Evolutionary conservation across 2,329 filamentous ascomycete genomes (phyloP).

Genomic region (Leptographium galeiforme): DNA sequence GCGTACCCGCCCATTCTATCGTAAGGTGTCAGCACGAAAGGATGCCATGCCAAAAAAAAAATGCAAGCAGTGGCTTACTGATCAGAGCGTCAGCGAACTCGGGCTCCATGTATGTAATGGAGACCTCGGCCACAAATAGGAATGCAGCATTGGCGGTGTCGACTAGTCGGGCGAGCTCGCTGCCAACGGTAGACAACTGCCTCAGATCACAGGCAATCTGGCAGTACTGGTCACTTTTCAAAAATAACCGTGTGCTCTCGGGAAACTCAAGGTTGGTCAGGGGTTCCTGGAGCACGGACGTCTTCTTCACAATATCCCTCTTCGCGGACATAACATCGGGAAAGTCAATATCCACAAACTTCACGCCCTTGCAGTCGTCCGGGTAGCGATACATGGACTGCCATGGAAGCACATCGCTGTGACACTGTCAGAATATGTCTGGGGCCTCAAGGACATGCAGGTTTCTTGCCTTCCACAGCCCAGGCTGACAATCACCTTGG

Average conservation of each 20-base stretch:
- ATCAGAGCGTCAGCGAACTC: slow-evolving; percentile 61
- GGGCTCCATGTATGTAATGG: slow-evolving; percentile 78
- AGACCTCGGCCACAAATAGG: slow-evolving; percentile 79
- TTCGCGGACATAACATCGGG: slow-evolving; percentile 68
- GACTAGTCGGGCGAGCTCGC: slow-evolving; percentile 43
- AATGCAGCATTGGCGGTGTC: slow-evolving; percentile 46
- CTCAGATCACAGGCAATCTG: slow-evolving; percentile 74
- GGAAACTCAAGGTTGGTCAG: slow-evolving; percentile 30
- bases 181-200: slow-evolving; percentile 47
- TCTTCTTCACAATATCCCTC: slow-evolving; percentile 50
- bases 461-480: slow-evolving; percentile 75
- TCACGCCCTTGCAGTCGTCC: slow-evolving; percentile 39
- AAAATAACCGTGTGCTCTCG: slow-evolving; percentile 34
- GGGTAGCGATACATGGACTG: slow-evolving; percentile 60
- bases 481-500: slow-evolving; percentile 69
- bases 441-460: background rate
- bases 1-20: slow-evolving; percentile 52
- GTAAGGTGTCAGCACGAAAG: background rate
- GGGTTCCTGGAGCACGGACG: slow-evolving; percentile 41
- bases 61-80: slow-evolving; percentile 2
- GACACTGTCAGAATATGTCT: background rate
- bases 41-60: background rate
- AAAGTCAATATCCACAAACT: slow-evolving; percentile 80
- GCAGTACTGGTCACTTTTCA: slow-evolving; percentile 57
- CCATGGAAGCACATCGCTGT: slow-evolving; percentile 76